These are phyloP conservation scores for Fraxinus pennsylvanica DNA, from an alignment of 257 asterid species.

Conservation along the genomic window DNA sequence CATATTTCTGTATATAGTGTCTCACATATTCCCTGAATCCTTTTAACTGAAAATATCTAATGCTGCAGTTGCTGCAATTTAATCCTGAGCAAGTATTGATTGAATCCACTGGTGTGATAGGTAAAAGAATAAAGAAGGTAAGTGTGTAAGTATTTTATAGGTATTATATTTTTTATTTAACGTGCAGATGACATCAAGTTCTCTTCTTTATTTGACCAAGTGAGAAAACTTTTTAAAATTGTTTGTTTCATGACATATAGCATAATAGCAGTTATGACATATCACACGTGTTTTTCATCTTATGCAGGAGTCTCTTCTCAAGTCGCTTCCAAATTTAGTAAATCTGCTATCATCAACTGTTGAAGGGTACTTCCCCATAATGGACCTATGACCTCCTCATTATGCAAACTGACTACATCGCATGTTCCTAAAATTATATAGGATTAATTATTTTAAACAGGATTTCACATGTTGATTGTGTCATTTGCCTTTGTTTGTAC, in stretches of 20 bases:
- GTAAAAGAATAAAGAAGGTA: conserved; percentile 93
- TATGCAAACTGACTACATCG: conserved; percentile 16
- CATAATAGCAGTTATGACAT: conserved; percentile 1
- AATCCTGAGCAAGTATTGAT: conserved; percentile 76
- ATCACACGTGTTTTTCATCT: conserved; percentile 26
- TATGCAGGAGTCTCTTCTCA: conserved; percentile 88
- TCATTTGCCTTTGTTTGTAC: neutral
- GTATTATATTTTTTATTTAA: conserved; percentile 12
- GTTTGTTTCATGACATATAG: conserved; percentile 19
- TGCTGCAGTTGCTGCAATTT: conserved; percentile 68
- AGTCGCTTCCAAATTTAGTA: conserved; percentile 81
- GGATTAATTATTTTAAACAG: conserved; percentile 4
- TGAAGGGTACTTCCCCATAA: conserved; percentile 60
- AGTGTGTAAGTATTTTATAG: conserved; percentile 13
- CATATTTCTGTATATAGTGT: conserved; percentile 1
- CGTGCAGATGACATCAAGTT: conserved; percentile 3
- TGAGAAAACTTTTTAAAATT: neutral
- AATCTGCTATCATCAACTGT: conserved; percentile 57
- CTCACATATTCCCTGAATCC: neutral
- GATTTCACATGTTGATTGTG: conserved; percentile 16
- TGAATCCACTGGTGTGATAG: conserved; percentile 98
- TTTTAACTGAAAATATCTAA: conserved; percentile 14
- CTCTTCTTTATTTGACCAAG: conserved; percentile 15
- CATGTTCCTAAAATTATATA: neutral
- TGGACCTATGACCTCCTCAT: conserved; percentile 7